Percentiles rank a stretch among this genome's conserved stretches.
Evolutionary conservation across 441 rosid genomes (phyloP).

Genomic region (Pelargonium citronellum): DNA sequence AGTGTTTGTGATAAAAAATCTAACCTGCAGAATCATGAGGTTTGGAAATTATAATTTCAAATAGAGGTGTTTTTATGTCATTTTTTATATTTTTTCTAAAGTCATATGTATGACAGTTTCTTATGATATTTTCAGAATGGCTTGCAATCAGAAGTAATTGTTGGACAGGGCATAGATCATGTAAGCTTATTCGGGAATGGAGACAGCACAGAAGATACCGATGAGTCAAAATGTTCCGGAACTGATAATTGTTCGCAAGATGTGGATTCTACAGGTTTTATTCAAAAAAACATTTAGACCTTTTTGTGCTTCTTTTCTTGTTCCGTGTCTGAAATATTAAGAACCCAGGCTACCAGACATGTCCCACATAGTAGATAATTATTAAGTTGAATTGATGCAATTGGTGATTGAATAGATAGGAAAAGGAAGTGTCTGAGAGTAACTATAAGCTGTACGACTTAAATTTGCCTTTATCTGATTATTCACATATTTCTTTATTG

Average conservation of each 20-base stretch:
- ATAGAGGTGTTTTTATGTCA: background rate
- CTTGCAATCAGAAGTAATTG: constrained; percentile 6
- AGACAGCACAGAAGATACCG: constrained; percentile 14
- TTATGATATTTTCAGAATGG: constrained; percentile 7
- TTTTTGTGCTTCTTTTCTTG: background rate
- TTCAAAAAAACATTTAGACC: background rate
- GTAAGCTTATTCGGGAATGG: constrained; percentile 16
- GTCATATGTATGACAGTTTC: background rate
- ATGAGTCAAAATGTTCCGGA: constrained; percentile 9
- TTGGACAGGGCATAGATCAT: background rate
- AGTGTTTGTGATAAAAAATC: constrained; percentile 8
- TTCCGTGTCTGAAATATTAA: background rate
- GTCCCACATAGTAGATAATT: background rate
- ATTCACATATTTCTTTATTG: background rate
- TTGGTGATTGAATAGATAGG: background rate
- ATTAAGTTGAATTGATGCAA: background rate
- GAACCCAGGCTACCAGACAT: constrained; percentile 3
- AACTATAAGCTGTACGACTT: background rate
- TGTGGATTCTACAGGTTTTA: constrained; percentile 26
- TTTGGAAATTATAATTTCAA: background rate
- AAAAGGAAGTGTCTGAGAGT: background rate
- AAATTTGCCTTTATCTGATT: background rate
- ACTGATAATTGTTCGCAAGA: constrained; percentile 8
- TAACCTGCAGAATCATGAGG: constrained; percentile 22
- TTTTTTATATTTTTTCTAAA: too few relatives aligned